A percentile compares a stretch with the other conserved stretches of the same genome.
Conservation (phyloP, 371 early-diverging fungal species). For the Apophysomyces ossiformis region DNA sequence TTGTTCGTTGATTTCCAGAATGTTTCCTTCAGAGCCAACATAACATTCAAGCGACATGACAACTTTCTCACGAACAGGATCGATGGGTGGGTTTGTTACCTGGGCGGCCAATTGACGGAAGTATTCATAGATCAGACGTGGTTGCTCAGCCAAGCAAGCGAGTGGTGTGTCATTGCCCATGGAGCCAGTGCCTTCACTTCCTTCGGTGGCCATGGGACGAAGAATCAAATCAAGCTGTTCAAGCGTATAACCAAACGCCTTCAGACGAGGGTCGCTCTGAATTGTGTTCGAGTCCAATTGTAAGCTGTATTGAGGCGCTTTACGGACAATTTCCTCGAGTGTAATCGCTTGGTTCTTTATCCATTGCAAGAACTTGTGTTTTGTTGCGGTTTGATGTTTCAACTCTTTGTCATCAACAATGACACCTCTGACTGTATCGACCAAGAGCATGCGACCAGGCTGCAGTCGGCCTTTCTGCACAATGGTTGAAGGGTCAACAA, state of each 20-base stretch:
- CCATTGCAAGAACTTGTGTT: constrained; percentile 85
- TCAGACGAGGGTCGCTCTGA: constrained; percentile 80
- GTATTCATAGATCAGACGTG: constrained; percentile 93
- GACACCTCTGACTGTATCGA: constrained; percentile 92
- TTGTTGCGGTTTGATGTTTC: constrained; percentile 73
- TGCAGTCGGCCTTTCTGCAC: constrained; percentile 92
- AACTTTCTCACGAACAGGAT: constrained; percentile 97
- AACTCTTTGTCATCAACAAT: constrained; percentile 91
- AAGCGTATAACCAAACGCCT: constrained; percentile 89
- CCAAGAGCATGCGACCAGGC: constrained; percentile 96
- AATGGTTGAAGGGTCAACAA: constrained; percentile 80
- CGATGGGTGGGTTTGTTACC: constrained; percentile 97
- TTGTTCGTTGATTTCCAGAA: constrained; percentile 78
- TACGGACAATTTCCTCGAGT: constrained; percentile 62
- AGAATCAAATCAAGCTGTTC: constrained; percentile 92
- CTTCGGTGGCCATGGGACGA: constrained; percentile 83
- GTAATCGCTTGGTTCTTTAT: constrained; percentile 77
- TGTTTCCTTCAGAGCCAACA: constrained; percentile 94
- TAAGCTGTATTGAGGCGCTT: constrained; percentile 24
- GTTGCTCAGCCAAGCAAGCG: constrained; percentile 89
- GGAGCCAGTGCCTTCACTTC: constrained; percentile 96
- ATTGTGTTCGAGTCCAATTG: constrained; percentile 51
- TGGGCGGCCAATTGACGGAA: constrained; percentile 97
- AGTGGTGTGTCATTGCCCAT: constrained; percentile 97
- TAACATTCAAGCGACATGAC: constrained; percentile 96